phyloP scores from a whole-genome alignment of 345 rosid genomes.

The Gossypium turneri region DNA sequence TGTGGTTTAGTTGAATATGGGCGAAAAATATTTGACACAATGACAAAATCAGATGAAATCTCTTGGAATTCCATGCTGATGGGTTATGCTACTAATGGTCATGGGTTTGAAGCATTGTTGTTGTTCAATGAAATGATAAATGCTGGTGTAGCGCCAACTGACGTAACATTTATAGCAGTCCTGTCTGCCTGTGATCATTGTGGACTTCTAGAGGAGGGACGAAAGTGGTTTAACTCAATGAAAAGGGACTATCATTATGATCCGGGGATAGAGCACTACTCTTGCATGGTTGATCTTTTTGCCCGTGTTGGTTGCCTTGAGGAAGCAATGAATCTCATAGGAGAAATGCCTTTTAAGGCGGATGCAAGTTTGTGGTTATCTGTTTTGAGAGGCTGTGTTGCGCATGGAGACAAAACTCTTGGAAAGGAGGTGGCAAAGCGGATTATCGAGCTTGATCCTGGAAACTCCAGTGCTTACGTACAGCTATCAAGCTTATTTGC shows the following conservation, averaged over 20 bases:
- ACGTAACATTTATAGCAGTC: constrained; percentile 56
- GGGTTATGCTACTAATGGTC: constrained; percentile 85
- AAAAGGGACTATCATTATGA: constrained; percentile 44
- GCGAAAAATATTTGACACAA: constrained; percentile 53
- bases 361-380: constrained; percentile 77
- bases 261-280: constrained; percentile 69
- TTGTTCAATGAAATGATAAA: constrained; percentile 67
- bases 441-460: constrained; percentile 77
- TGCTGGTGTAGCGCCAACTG: constrained; percentile 47
- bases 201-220: constrained; percentile 73
- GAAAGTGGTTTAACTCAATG: constrained; percentile 60
- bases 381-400: constrained; percentile 70
- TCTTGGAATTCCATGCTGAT: constrained; percentile 85
- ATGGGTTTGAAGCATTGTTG: constrained; percentile 52
- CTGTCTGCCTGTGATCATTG: constrained; percentile 79
- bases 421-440: constrained; percentile 64
- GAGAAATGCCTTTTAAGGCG: constrained; percentile 53
- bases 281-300: constrained; percentile 79
- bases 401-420: constrained; percentile 54
- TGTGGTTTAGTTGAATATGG: constrained; percentile 52
- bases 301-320: constrained; percentile 69
- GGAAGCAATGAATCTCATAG: constrained; percentile 57
- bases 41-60: constrained; percentile 51
- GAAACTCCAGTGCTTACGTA: constrained; percentile 65
- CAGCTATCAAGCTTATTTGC: constrained; percentile 68